Base-by-base conservation (phyloP, 2,329 filamentous ascomycete genomes). In the Venturia asperata region DNA sequence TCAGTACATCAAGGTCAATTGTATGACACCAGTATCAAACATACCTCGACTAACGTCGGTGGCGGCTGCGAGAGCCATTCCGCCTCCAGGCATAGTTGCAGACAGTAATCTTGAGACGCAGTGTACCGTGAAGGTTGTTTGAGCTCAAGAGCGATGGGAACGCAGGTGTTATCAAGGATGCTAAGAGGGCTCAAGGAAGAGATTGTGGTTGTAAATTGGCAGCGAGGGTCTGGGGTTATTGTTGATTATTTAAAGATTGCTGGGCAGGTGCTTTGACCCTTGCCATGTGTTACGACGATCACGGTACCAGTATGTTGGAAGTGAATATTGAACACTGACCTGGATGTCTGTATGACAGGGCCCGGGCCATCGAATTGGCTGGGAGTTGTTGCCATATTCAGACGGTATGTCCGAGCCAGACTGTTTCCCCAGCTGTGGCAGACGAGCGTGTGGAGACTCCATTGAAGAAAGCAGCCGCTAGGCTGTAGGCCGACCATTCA, bases 161-260 rank as follows among this genome's bases (percentile, higher is more conserved):
- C 27, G 52, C n/a, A 15, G 30, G 30, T 1, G 19, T n/a, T 34
- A 34, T 37, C 7, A 19, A 37, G 19, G 27, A 13, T 37, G 10
- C 27, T 37, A n/a, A 5, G 6, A 58, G 19, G 7, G 27, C 1
- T 24, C 17, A 21, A 24, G 11, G 19, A n/a, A 15, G 9, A 34
- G 49, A 55, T 24, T 17, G 52, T 9, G 52, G 9, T 37, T 27
- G 13, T 10, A 37, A 27, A 37, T n/a, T 58, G 19, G 21, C 30
- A 37, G 52, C 52, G 27, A 37, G 30, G 52, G 37, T 58, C 52
- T 58, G 52, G 30, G 30, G 52, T 58, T 37, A n/a, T 19, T 1
- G 45, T 37, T 37, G 52, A 58, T 58, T 58, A 58, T 58, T 58
- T 58, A 58, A 58, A 58, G 52, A 58, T 58, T 58, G 52, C 52